Evolutionary conservation across 768 basidiomycete genomes (phyloP), one percentile per base, ranked within the genome.

Genomic region (Suillus variegatus): DNA sequence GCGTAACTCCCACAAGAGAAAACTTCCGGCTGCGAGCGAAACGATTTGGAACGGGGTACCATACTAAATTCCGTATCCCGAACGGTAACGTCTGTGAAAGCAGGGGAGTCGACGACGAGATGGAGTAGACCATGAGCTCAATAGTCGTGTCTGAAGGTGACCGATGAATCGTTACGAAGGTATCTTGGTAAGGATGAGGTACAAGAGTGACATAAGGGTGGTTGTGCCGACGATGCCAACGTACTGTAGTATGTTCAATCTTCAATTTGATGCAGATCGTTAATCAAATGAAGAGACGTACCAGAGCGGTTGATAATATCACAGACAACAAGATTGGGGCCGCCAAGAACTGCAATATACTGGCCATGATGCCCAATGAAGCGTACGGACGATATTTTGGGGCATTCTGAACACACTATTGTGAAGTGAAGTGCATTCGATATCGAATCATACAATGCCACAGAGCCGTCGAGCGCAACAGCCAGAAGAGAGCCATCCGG

Each of bases 401-500:
- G 77, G 63, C 84, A 86, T 65, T 86, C 86, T 46, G 87, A 85
- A 47, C 81, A 82, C 35, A 84, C 83, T 66, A 95, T 79, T 0
- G 86, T 86, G 52, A 86, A 86, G 22, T 84, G 79, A 18, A 92
- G 77, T 28, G 81, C 76, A 66, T 87, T 90, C 28, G 86, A 87
- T 25, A 79, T 70, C 0, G 92, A 83, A 70, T 94, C 89, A 76
- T 92, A 97, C 7, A 99, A 75, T 6, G 87, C 86, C 61, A 96
- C 82, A 65, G 86, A 85, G 18, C 84, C 73, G 0, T 87, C 88
- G 61, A 91, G 83, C 14, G 89, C 82, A 25, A 96, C 83, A 14
- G 90, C 91, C 55, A 99, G 79, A 40, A 99, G 81, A 6, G 95
- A 95, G 10, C 87, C 90, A 74, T 99, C 97, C 5, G 82, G 84